phyloP scores from a whole-genome alignment of 1,284 basidiomycete genomes.

The Ganoderma sinense region DNA sequence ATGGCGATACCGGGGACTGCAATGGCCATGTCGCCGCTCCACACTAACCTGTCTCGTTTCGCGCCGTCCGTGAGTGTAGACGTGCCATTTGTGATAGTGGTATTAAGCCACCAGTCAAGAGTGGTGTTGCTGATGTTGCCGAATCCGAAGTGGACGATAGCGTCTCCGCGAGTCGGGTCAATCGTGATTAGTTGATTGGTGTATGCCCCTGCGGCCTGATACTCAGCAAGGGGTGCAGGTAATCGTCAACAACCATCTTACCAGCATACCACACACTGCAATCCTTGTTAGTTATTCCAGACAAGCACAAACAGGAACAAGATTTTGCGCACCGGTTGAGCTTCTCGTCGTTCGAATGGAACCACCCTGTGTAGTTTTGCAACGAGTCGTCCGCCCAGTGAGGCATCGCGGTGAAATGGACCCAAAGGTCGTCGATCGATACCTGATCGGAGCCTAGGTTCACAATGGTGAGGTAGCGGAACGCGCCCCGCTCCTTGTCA shows the following conservation, averaged over 20 bases:
- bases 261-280: constrained; percentile 31
- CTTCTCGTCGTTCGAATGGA: too few relatives aligned
- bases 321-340: constrained; percentile 23
- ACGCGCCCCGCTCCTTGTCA: constrained; percentile 27
- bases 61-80: constrained; percentile 27
- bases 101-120: constrained; percentile 25
- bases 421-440: constrained; percentile 24
- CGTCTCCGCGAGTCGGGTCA: constrained; percentile 24
- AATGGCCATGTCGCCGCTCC: constrained; percentile 31
- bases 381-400: constrained; percentile 26
- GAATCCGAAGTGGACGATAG: constrained; percentile 7
- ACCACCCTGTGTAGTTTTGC: constrained; percentile 28
- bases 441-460: constrained; percentile 17
- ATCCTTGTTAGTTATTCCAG: not conserved
- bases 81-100: constrained; percentile 25
- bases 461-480: constrained; percentile 30
- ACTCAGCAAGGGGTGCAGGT: not conserved
- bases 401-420: constrained; percentile 29
- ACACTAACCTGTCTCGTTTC: constrained; percentile 28
- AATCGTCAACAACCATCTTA: not conserved
- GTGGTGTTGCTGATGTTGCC: constrained; percentile 9
- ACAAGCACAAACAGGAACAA: not conserved
- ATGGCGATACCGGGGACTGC: constrained; percentile 27
- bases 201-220: constrained; percentile 21
- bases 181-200: constrained; percentile 29